phyloP scores from a whole-genome alignment of 2,329 filamentous ascomycete species.

The Colletotrichum sp. region DNA sequence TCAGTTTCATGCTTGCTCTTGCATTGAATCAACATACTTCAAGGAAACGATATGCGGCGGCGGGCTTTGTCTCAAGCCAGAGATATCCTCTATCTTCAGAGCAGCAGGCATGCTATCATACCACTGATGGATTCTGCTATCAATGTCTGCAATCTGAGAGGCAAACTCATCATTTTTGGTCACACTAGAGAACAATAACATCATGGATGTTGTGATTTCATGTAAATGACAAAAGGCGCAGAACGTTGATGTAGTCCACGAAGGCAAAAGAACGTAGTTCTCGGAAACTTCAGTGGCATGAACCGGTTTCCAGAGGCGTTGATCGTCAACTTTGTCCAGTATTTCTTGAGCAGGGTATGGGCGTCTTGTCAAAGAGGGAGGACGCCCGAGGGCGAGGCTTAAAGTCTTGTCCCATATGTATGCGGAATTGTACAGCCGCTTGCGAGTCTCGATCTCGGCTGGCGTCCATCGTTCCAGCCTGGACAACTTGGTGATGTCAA shows the following conservation, averaged over 20 bases:
- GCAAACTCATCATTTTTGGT: not conserved
- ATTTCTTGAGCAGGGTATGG: conserved; percentile 16
- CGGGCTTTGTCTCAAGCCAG: not conserved
- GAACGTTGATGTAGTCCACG: conserved; percentile 10
- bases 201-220: conserved; percentile 23
- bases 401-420: conserved; percentile 27
- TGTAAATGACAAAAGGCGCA: conserved; percentile 21
- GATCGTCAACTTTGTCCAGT: conserved; percentile 22
- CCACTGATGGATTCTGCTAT: conserved; percentile 4
- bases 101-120: not conserved
- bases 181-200: conserved; percentile 17
- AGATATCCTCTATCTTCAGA: conserved; percentile 1
- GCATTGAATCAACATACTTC: not conserved
- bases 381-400: conserved; percentile 23
- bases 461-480: conserved; percentile 21
- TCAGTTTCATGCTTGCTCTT: not conserved
- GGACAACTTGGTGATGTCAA: conserved; percentile 18
- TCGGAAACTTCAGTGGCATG: conserved; percentile 8
- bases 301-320: conserved; percentile 13
- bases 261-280: not conserved
- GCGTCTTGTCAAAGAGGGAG: conserved; percentile 2
- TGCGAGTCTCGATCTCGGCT: conserved; percentile 22
- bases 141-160: not conserved
- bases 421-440: conserved; percentile 23
- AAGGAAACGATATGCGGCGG: conserved; percentile 20